Conservation (phyloP, 2,329 filamentous ascomycete genomes). For the Sordariomycetes sp. region DNA sequence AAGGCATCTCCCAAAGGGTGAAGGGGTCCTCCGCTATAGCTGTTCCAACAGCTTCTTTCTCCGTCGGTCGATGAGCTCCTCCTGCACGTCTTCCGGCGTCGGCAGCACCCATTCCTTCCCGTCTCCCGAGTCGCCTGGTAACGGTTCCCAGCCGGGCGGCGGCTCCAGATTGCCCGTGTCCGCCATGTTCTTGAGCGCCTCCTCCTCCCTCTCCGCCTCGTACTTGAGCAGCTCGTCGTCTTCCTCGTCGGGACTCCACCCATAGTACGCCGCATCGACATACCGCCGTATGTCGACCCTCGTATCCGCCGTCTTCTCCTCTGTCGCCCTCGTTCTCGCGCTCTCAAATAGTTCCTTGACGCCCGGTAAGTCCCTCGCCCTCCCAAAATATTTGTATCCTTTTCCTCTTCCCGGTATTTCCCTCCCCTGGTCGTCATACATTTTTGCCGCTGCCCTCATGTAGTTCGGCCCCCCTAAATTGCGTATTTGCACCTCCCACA, state of each 20-base stretch:
- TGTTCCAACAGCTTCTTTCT: slow-evolving; percentile 78
- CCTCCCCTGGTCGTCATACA: slow-evolving; percentile 64
- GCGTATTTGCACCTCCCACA: slow-evolving; percentile 96
- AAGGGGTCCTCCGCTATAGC: slow-evolving; percentile 28
- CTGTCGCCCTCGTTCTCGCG: slow-evolving; percentile 45
- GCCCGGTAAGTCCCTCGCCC: slow-evolving; percentile 80
- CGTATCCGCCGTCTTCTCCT: slow-evolving; percentile 54
- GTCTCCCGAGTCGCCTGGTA: slow-evolving; percentile 81
- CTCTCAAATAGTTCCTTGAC: slow-evolving; percentile 95
- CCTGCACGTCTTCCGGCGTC: slow-evolving; percentile 83
- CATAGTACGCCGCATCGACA: slow-evolving; percentile 93
- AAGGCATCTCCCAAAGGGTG: background rate
- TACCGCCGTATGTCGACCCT: slow-evolving; percentile 60
- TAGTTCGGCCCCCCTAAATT: slow-evolving; percentile 97
- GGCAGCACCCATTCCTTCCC: slow-evolving; percentile 76
- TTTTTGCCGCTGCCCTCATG: slow-evolving; percentile 62
- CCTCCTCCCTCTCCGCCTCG: slow-evolving; percentile 73
- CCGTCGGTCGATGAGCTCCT: slow-evolving; percentile 80
- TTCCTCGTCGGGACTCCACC: slow-evolving; percentile 87
- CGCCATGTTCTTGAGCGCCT: slow-evolving; percentile 62
- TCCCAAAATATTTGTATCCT: slow-evolving; percentile 89
- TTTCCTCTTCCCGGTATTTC: slow-evolving; percentile 69
- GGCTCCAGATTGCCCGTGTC: slow-evolving; percentile 42
- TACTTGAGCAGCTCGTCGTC: slow-evolving; percentile 71
- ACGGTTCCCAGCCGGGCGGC: slow-evolving; percentile 66